Conservation (phyloP, 1,284 basidiomycete species). For the Ganoderma leucocontextum region DNA sequence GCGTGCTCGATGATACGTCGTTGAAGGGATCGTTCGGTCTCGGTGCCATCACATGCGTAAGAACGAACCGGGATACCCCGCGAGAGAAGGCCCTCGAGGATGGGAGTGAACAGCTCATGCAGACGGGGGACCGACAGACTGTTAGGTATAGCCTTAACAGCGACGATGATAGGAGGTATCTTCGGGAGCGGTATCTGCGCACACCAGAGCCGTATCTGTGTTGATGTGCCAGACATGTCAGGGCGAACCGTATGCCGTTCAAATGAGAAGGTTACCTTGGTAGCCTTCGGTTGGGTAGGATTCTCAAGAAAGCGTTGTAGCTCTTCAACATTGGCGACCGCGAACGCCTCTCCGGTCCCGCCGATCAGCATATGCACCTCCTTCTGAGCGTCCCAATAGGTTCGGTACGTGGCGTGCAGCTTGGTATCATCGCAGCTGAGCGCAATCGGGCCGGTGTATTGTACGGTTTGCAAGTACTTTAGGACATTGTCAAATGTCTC, state of each 20-base stretch:
- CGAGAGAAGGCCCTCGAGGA: neutral
- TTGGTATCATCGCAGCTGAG: constrained; percentile 48
- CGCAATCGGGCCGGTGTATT: constrained; percentile 40
- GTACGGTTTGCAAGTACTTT: constrained; percentile 12
- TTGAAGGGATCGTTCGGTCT: constrained; percentile 36
- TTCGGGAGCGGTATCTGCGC: constrained; percentile 38
- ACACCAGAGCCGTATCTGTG: constrained; percentile 38
- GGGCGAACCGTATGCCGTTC: too few species aligned
- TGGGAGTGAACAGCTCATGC: too few species aligned
- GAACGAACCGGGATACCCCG: constrained; percentile 22
- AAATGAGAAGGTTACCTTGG: constrained; percentile 29
- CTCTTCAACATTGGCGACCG: constrained; percentile 30
- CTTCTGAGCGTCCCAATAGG: constrained; percentile 37
- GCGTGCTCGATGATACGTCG: constrained; percentile 17
- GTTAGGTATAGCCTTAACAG: constrained; percentile 37
- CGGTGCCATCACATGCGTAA: constrained; percentile 32
- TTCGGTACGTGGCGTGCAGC: constrained; percentile 36
- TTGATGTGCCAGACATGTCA: too few species aligned
- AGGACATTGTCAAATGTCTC: constrained; percentile 34
- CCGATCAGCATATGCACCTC: constrained; percentile 32
- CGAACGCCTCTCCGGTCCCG: constrained; percentile 21
- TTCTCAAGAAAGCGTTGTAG: constrained; percentile 20
- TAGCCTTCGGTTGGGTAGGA: constrained; percentile 21
- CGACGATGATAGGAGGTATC: constrained; percentile 39
- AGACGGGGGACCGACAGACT: constrained; percentile 32